These are phyloP conservation scores for Ulota crispa DNA, from an alignment of 225 moss, liverwort and hornwort species.

Conservation along the genomic window DNA sequence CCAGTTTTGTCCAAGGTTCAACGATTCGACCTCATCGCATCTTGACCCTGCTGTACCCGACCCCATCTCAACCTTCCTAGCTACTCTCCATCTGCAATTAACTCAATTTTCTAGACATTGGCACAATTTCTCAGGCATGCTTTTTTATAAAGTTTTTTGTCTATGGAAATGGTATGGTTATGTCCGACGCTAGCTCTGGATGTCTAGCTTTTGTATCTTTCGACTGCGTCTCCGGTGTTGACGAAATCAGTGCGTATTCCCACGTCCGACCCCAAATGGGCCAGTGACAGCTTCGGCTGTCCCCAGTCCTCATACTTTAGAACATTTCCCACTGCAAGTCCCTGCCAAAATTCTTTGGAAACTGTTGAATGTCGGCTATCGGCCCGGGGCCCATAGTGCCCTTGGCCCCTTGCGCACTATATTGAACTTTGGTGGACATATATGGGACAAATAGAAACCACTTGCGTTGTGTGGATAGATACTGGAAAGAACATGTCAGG, in stretches of 20 bases:
- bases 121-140: not conserved
- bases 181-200: too few species aligned
- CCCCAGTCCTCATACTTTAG: not conserved
- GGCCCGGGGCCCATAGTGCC: not conserved
- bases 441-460: too few species aligned
- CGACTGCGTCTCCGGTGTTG: slow-evolving; percentile 1
- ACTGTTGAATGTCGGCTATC: not conserved
- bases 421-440: not conserved
- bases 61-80: not conserved
- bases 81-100: not conserved
- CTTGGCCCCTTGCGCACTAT: too few species aligned
- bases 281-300: not conserved
- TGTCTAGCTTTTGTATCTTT: not conserved
- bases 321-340: not conserved
- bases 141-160: not conserved
- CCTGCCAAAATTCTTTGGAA: slow-evolving; percentile 1
- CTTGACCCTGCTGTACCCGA: not conserved
- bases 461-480: not conserved
- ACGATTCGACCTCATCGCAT: slow-evolving; percentile 32
- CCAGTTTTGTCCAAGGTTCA: not conserved
- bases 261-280: not conserved
- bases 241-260: slow-evolving; percentile 5
- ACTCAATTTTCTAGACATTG: not conserved
- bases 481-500: not conserved
- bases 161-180: not conserved